phyloP scores from a whole-genome alignment of 2,329 filamentous ascomycete genomes.

The Venturia carpophila region DNA sequence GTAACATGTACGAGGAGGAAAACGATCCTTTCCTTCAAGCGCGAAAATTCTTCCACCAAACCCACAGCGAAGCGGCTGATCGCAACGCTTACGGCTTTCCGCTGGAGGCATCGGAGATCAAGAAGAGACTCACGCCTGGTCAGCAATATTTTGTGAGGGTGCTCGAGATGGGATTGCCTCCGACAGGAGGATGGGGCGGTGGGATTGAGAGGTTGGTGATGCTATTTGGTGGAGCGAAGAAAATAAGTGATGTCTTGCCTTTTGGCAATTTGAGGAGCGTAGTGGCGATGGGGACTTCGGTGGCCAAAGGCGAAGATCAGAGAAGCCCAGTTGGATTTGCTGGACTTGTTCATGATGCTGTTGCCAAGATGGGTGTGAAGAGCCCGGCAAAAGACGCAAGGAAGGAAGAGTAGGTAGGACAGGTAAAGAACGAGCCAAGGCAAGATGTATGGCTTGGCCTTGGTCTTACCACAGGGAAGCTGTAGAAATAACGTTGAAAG shows the following conservation, averaged over 20 bases:
- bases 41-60: conserved; percentile 65
- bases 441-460: neutral
- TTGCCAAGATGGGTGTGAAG: neutral
- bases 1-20: conserved; percentile 98
- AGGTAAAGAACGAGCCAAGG: neutral
- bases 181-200: conserved; percentile 94
- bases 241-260: conserved; percentile 77
- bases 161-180: conserved; percentile 83
- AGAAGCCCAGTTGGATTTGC: neutral
- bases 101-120: conserved; percentile 20
- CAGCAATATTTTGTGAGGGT: conserved; percentile 61
- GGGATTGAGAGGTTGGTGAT: conserved; percentile 87
- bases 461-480: too few relatives aligned
- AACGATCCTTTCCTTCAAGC: conserved; percentile 85
- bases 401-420: neutral
- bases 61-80: neutral
- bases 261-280: conserved; percentile 75
- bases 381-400: neutral
- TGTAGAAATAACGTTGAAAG: too few relatives aligned
- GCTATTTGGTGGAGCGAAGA: conserved; percentile 70
- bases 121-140: conserved; percentile 18
- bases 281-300: conserved; percentile 30
- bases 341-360: conserved; percentile 3
- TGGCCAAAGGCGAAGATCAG: neutral
- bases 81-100: conserved; percentile 12